Percentiles rank a stretch among this genome's conserved stretches.
phyloP scores from a whole-genome alignment of 73 alveolate genomes.

The Blepharisma japonicum region DNA sequence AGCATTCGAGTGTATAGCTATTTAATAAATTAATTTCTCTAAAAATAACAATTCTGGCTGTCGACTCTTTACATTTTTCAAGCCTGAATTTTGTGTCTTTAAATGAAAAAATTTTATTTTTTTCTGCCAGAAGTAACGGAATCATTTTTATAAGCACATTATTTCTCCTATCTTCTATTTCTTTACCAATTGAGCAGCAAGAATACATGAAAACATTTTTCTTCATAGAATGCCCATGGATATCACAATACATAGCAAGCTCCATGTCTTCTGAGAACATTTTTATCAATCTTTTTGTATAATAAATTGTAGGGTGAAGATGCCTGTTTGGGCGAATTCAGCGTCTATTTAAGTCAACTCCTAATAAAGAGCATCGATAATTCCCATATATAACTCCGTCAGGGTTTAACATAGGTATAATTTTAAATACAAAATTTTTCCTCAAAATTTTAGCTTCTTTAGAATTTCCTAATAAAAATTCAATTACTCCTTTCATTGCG shows the following conservation, averaged over 20 bases:
- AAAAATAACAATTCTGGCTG: conserved; percentile 90
- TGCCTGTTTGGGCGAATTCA: conserved; percentile 96
- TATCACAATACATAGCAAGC: conserved; percentile 92
- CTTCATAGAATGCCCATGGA: conserved; percentile 99
- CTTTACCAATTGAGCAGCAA: not conserved
- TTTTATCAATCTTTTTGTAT: conserved; percentile 89
- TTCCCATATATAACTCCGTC: conserved; percentile 99
- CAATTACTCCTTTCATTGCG: conserved; percentile 73
- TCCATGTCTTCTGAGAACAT: conserved; percentile 91
- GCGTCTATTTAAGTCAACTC: conserved; percentile 97
- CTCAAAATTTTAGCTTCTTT: conserved; percentile 75
- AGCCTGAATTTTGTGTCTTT: conserved; percentile 85
- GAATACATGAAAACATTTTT: conserved; percentile 30
- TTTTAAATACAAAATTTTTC: conserved; percentile 77
- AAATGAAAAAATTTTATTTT: conserved; percentile 78
- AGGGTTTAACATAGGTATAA: conserved; percentile 99
- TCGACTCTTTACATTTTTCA: conserved; percentile 86
- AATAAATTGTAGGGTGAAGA: conserved; percentile 93
- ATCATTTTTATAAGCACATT: conserved; percentile 77
- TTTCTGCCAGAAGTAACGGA: conserved; percentile 81
- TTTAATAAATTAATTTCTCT: conserved; percentile 81
- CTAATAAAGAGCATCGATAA: conserved; percentile 82
- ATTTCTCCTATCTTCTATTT: conserved; percentile 49
- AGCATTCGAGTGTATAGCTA: conserved; percentile 87
- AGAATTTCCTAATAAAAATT: conserved; percentile 79